Base-by-base conservation (phyloP, 2,329 filamentous ascomycete species). In the Diaporthe ilicicola region DNA sequence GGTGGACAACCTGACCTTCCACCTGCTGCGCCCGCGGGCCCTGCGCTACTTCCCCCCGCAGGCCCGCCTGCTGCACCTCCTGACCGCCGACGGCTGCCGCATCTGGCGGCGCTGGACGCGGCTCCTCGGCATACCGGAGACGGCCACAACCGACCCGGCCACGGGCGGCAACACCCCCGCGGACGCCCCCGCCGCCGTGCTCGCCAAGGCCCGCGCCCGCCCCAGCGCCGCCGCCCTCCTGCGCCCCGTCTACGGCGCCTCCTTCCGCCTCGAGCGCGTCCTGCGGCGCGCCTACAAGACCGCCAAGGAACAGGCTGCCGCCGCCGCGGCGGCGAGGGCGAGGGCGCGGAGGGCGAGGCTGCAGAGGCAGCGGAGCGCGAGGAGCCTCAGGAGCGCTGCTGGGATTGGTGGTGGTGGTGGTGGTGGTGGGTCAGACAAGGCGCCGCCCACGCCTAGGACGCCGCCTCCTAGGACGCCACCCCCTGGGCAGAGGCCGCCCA, bases 31-130 rank as follows among this genome's bases (percentile, higher is more conserved):
- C 8, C 78, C 79, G 1, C 56, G 72, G 0, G 62, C 72, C 13
- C 79, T 79, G 69, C 76, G 78, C 10, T 79, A 80, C 70, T 78
- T 80, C 69, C 74, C 79, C 1, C 79, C 79, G 2, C 79, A 81
- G 70, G 67, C 65, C 6, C 73, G 74, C 2, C 50, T 81, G 1
- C 68, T 81, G 7, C 50, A 64, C 1, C 46, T 74, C 1, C 67
- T 81, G 2, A 69, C 77, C 1, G 75, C 74, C 1, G 73, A 79
- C 54, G 37, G 74, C 0, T 79, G 76, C 69, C 75, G 78, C 0
- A 72, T 81, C n/a, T 81, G 79, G 79, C 74, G 76, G 39, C 72
- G 79, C 4, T 81, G 79, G 79, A 80, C 78, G 0, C 72, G 74
- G 7, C 71, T 80, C 8, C 46, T 80, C 13, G 77, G 78, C 0